Evolutionary conservation across 306 rosid genomes (phyloP).

Genomic region (Morella rubra): DNA sequence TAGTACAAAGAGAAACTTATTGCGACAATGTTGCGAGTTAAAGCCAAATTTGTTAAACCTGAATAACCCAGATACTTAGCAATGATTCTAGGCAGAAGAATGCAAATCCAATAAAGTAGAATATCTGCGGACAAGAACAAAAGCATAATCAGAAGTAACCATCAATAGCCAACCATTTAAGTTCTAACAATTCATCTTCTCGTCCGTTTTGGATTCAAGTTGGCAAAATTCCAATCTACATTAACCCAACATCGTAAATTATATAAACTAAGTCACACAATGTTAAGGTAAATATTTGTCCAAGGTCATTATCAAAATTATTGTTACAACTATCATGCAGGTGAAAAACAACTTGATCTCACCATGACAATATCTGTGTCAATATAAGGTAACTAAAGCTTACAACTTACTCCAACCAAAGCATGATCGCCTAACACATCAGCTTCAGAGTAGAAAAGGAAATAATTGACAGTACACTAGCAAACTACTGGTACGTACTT

Average conservation of each 20-base stretch:
- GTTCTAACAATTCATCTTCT: background rate
- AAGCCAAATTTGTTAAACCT: constrained; percentile 51
- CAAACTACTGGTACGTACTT: background rate
- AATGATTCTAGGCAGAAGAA: constrained; percentile 66
- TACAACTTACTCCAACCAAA: constrained; percentile 62
- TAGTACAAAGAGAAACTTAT: no score
- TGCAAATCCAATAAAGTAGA: constrained; percentile 82
- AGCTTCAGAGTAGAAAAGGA: constrained; percentile 25
- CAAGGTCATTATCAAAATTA: background rate
- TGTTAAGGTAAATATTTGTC: background rate
- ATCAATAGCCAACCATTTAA: constrained; percentile 20
- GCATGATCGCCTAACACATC: constrained; percentile 44
- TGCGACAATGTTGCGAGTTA: background rate
- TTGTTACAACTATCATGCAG: background rate
- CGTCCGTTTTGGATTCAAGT: background rate
- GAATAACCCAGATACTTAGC: constrained; percentile 93
- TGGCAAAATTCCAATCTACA: background rate
- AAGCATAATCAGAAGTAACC: constrained; percentile 24
- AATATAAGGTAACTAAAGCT: constrained; percentile 15
- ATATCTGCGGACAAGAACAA: constrained; percentile 50
- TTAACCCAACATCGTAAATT: background rate
- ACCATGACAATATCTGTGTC: constrained; percentile 9
- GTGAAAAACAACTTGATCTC: background rate
- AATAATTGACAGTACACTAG: background rate
- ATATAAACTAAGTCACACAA: background rate